Percentiles rank a stretch among this genome's conserved stretches.
phyloP scores from a whole-genome alignment of 768 basidiomycete genomes.

The Hemileccinum impolitum region DNA sequence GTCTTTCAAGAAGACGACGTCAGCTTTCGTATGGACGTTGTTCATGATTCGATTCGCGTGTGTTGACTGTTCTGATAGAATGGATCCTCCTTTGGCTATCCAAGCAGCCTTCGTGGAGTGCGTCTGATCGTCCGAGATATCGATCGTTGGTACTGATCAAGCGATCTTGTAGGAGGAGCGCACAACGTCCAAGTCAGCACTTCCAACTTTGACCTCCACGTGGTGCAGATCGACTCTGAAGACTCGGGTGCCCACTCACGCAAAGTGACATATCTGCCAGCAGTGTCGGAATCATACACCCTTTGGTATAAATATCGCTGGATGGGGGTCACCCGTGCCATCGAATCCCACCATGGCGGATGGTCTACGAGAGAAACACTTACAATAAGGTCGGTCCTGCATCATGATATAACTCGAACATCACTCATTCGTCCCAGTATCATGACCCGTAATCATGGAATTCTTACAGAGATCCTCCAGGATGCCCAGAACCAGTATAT shows the following conservation, averaged over 20 bases:
- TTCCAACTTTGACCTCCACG: constrained; percentile 30
- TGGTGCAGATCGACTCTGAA: constrained; percentile 21
- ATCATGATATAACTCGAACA: background rate
- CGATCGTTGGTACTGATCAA: background rate
- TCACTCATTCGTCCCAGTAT: constrained; percentile 37
- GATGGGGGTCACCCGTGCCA: constrained; percentile 26
- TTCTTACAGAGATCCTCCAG: constrained; percentile 51
- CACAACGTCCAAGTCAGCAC: constrained; percentile 55
- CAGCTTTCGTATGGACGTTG: constrained; percentile 47
- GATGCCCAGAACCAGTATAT: constrained; percentile 53
- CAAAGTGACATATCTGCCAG: constrained; percentile 35
- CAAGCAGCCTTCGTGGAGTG: constrained; percentile 56
- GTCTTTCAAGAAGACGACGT: constrained; percentile 55
- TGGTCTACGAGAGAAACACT: constrained; percentile 21
- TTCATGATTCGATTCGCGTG: background rate
- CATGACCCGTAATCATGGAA: constrained; percentile 40
- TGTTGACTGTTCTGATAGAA: constrained; percentile 34
- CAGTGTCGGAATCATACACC: constrained; percentile 31
- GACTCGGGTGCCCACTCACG: constrained; percentile 23
- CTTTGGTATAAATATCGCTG: constrained; percentile 35
- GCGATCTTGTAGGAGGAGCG: constrained; percentile 29
- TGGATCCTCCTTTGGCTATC: constrained; percentile 76
- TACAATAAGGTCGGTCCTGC: constrained; percentile 18
- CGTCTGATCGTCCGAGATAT: constrained; percentile 17
- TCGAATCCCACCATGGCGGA: constrained; percentile 15